These are phyloP conservation scores for Nakazawaea populi DNA, from an alignment of 805 yeast genomes.

Conservation along the genomic window DNA sequence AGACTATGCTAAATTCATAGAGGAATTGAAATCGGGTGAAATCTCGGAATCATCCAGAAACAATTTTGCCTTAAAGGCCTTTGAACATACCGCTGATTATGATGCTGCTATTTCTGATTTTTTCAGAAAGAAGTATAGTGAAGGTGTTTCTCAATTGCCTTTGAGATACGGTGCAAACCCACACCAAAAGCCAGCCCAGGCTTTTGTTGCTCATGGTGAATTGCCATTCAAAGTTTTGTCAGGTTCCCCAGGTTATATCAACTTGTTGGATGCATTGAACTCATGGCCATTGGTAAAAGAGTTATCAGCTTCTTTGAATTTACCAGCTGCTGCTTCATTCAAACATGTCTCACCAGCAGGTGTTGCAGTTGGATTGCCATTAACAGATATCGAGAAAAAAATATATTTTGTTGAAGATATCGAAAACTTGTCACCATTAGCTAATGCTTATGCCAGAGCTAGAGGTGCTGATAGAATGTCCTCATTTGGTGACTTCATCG, in stretches of 20 bases:
- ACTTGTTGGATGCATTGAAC: conserved; percentile 92
- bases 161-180: conserved; percentile 99
- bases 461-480: conserved; percentile 99
- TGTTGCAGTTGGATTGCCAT: conserved; percentile 94
- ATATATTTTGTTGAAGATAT: conserved; percentile 93
- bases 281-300: conserved; percentile 99
- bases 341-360: conserved; percentile 99
- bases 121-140: conserved; percentile 95
- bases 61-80: conserved; percentile 89
- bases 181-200: conserved; percentile 99
- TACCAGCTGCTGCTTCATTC: conserved; percentile 98
- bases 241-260: conserved; percentile 98
- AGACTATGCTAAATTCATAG: conserved; percentile 83
- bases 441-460: conserved; percentile 98
- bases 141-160: conserved; percentile 83
- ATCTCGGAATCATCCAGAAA: conserved; percentile 72
- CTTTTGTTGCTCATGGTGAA: conserved; percentile 79
- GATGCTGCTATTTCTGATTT: conserved; percentile 94
- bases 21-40: conserved; percentile 72
- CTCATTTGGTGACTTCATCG: conserved; percentile 97
- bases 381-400: conserved; percentile 86
- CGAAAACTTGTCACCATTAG: conserved; percentile 92
- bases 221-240: conserved; percentile 90
- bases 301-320: conserved; percentile 84
- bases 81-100: conserved; percentile 97